Base-by-base conservation (phyloP, 129 eudicot species). In the Glebionis coronaria region DNA sequence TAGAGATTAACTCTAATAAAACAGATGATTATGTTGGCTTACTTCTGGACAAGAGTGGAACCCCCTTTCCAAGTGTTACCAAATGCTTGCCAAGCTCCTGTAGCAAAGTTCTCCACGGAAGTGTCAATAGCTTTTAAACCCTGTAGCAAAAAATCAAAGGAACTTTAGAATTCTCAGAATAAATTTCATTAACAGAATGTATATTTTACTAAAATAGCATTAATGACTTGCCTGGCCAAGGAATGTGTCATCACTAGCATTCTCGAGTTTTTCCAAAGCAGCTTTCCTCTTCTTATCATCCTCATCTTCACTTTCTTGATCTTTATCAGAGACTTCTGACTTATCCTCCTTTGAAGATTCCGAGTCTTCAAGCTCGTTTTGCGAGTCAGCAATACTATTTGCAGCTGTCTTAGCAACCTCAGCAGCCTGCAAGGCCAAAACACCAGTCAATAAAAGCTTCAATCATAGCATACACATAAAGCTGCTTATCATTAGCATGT, bases 51-150 rank as follows among this genome's bases (percentile, higher is more conserved):
- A 20, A 92, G 76, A 70, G 29, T 60, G 40, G 95, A 85, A 74
- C 96, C 84, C 60, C 83, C 98, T 84, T 80, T 92, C 79, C 79
- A 82, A 68, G 96, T 96, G 77, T 78, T 92, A 77, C 98, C 96
- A 11, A 92, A 68, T 9, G 90, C 98, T 65, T 86, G 88, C 98
- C 98, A 92, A 70, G 98, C 98, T 57, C 98, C 98, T 13, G 95
- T 83, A 67, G 98, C 87, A 72, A 88, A 76, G 70, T 78, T 86
- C 69, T 92, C 98, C 69, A 92, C 88, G 44, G 95, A 85, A 64
- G 59, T 75, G 68, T 92, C 96, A 44, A 92, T 53, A 61, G 78
- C 98, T 73, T 86, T 88, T 72, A 92, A 72, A 27, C 98, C 96
- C 98, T 92, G 84, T 68, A 81, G 28, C 60, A 67, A 67, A 67